Evolutionary conservation across 176 grass and related monocot species (phyloP).

Genomic region (Musa schizocarpa): DNA sequence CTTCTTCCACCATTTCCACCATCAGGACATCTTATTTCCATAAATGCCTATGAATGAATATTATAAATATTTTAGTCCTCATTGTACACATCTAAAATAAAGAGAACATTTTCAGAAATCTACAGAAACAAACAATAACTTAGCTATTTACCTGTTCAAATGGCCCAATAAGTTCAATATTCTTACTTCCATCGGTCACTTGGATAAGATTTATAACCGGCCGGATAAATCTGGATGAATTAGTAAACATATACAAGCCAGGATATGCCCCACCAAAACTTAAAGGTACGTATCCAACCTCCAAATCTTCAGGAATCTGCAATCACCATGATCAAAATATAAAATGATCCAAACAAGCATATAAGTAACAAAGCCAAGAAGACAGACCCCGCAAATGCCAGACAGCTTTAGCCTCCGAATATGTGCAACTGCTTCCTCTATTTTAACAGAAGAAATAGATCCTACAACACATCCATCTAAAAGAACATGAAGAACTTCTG

Average conservation of each 20-base stretch:
- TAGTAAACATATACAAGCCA: constrained; percentile 83
- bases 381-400: constrained; percentile 16
- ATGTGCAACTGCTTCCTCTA: constrained; percentile 57
- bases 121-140: not conserved
- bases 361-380: constrained; percentile 10
- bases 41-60: constrained; percentile 57
- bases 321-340: constrained; percentile 7
- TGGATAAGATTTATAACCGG: constrained; percentile 58
- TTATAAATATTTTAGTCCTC: not conserved
- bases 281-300: constrained; percentile 85
- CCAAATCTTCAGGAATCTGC: constrained; percentile 85
- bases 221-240: constrained; percentile 76
- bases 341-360: constrained; percentile 11
- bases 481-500: constrained; percentile 70
- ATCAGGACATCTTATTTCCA: constrained; percentile 95
- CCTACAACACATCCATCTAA: constrained; percentile 93
- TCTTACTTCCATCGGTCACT: constrained; percentile 32
- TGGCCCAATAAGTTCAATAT: constrained; percentile 91
- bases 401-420: constrained; percentile 73
- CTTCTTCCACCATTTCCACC: constrained; percentile 79
- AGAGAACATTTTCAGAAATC: not conserved
- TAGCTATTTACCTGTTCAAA: constrained; percentile 68
- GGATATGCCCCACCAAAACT: constrained; percentile 85
- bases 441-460: constrained; percentile 44
- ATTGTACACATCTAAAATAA: not conserved